Evolutionary conservation across 495 filamentous ascomycete species (phyloP).

Genomic region (Hamigera avellanea): DNA sequence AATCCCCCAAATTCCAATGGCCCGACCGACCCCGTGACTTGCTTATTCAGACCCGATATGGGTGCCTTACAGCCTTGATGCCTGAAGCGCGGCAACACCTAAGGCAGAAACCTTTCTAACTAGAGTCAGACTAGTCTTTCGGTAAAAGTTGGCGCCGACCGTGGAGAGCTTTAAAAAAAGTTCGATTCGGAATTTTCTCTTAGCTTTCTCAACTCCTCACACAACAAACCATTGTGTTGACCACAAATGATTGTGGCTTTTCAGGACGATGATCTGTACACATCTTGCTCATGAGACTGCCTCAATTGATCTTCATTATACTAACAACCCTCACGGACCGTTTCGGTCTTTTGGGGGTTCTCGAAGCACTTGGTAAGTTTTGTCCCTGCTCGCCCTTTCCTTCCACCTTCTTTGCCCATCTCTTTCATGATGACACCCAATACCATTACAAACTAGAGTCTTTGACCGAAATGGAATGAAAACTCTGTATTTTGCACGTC

Average conservation of each 20-base stretch:
- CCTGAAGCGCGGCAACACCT: background rate
- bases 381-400: background rate
- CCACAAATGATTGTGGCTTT: background rate
- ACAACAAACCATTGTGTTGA: conserved; percentile 2
- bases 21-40: background rate
- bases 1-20: too few relatives aligned
- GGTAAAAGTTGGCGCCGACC: conserved; percentile 13
- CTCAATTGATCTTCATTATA: too few relatives aligned
- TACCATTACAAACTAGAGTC: conserved; percentile 99
- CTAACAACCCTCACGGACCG: conserved; percentile 1
- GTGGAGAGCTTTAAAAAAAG: conserved; percentile 15
- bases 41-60: background rate
- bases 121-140: conserved; percentile 4
- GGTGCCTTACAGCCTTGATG: background rate
- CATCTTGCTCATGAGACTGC: background rate
- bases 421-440: conserved; percentile 57
- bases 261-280: background rate
- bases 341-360: too few relatives aligned
- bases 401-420: conserved; percentile 3
- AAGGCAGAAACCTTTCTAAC: background rate
- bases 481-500: conserved; percentile 95
- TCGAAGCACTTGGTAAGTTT: conserved; percentile 9
- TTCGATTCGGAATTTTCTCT: conserved; percentile 7
- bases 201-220: conserved; percentile 2
- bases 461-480: conserved; percentile 94